These are phyloP conservation scores for Penicillium sp. DNA, from an alignment of 2,329 filamentous ascomycete species.

Conservation along the genomic window DNA sequence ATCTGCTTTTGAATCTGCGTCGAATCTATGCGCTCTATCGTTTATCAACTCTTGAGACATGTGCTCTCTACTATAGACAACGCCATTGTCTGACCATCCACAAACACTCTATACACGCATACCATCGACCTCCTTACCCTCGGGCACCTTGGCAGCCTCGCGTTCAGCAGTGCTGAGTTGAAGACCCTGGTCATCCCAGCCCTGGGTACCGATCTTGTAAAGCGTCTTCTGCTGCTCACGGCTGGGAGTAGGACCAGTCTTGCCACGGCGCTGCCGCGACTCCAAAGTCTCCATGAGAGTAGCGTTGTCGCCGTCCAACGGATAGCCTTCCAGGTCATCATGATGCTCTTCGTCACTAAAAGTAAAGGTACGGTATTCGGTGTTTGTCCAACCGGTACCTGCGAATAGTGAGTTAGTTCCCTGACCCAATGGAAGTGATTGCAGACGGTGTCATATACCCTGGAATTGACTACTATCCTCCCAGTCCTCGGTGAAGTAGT, in stretches of 20 bases:
- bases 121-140: constrained; percentile 32
- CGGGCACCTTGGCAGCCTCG: constrained; percentile 31
- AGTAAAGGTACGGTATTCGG: constrained; percentile 64
- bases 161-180: constrained; percentile 36
- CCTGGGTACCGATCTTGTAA: constrained; percentile 38
- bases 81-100: neutral
- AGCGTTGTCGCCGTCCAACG: constrained; percentile 38
- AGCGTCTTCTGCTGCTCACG: constrained; percentile 37
- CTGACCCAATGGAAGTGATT: neutral
- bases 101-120: constrained; percentile 21
- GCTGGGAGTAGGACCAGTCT: constrained; percentile 28
- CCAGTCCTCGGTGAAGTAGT: constrained; percentile 82
- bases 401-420: constrained; percentile 1
- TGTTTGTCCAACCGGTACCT: constrained; percentile 71
- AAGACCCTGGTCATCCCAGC: constrained; percentile 43
- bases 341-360: constrained; percentile 53
- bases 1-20: neutral
- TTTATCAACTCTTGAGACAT: neutral
- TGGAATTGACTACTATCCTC: constrained; percentile 50
- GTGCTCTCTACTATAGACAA: neutral
- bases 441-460: constrained; percentile 32
- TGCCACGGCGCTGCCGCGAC: constrained; percentile 40
- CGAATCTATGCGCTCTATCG: neutral
- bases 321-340: constrained; percentile 42
- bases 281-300: constrained; percentile 40